A percentile compares a stretch with the other conserved stretches of the same genome.
phyloP scores from a whole-genome alignment of 2,329 filamentous ascomycete genomes.

The Tympanopsis confertula region DNA sequence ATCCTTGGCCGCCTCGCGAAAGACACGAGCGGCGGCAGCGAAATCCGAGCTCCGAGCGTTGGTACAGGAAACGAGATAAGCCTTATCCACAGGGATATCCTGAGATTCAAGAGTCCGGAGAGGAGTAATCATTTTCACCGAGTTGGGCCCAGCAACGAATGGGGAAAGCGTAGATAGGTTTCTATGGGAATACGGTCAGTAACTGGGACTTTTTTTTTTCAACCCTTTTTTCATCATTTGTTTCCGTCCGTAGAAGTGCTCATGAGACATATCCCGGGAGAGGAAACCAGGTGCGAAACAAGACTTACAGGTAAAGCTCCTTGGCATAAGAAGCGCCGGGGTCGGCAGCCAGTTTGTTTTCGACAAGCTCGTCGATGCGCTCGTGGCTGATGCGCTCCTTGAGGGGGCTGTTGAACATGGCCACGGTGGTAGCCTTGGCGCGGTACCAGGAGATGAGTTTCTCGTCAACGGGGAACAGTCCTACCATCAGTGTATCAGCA shows the following conservation, averaged over 20 bases:
- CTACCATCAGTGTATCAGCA: no score
- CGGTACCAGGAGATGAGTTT: constrained; percentile 64
- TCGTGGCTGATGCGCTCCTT: constrained; percentile 59
- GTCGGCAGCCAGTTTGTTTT: constrained; percentile 59
- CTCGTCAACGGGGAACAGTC: constrained; percentile 70
- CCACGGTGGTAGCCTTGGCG: constrained; percentile 61
- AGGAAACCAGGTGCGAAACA: no score
- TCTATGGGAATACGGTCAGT: no score
- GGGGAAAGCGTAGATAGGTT: constrained; percentile 76
- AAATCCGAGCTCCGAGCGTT: constrained; percentile 76
- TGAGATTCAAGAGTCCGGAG: constrained; percentile 61
- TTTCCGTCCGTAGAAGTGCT: no score
- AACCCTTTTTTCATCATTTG: no score
- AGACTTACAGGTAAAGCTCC: constrained; percentile 64
- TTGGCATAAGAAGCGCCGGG: constrained; percentile 74
- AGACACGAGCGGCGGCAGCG: constrained; percentile 70
- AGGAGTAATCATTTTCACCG: constrained; percentile 76
- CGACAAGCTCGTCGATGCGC: constrained; percentile 60
- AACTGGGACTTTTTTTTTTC: no score
- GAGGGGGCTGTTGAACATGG: constrained; percentile 38
- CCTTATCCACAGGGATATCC: constrained; percentile 69
- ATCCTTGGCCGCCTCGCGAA: constrained; percentile 59
- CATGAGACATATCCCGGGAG: no score
- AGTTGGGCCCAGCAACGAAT: constrained; percentile 79
- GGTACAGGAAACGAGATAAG: constrained; percentile 83